Evolutionary conservation across 768 basidiomycete genomes (phyloP), one percentile per base, ranked within the genome.

Genomic region (Suillus hirtellus): DNA sequence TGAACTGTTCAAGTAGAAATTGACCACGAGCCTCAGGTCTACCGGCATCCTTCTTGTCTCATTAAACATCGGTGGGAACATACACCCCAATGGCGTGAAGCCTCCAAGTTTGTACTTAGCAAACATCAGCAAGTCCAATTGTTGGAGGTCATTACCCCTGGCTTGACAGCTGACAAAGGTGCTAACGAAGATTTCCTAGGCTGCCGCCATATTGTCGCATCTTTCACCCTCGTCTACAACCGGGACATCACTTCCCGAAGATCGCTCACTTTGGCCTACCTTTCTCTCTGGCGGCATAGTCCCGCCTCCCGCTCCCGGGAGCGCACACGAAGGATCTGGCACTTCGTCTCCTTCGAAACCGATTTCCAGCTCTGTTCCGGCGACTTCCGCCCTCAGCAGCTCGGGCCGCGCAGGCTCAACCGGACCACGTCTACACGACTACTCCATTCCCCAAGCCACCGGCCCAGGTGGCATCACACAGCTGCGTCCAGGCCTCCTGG

Each of bases 41-140:
- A 93, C 75, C 87, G 90, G 60, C 96, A 99, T 76, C 95, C 95
- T 2, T 93, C 92, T 14, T 98, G 96, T 76, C 81, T 99, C 55
- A 92, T 96, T 76, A 98, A 98, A 76, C 96, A 99, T 72, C 90
- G 96, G 40, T 99, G 96, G 96, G 96, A 98, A 71, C 94, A 96
- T 72, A 93, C 92, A 40, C 92, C 93, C 21, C 95, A 97, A 70
- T 99, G 96, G 96, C 89, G 91, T 50, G 93, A 95, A 73, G 91
- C 95, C 2, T 85, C 90, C 67, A 93, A 95, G 73, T 88, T 95
- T 69, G 86, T 95, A 38, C 81, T 98, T 63, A 93, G 89, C 76
- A 99, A 98, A 77, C 96, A 98, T 73, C 95, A 98, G 71, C 96
- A 99, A 69, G 96, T 99, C 0, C 96, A 98, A 69, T 78, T 98